A percentile compares a stretch with the other conserved stretches of the same genome.
Evolutionary conservation across 768 basidiomycete genomes (phyloP).

Genomic region (Rhodotorula paludigena): DNA sequence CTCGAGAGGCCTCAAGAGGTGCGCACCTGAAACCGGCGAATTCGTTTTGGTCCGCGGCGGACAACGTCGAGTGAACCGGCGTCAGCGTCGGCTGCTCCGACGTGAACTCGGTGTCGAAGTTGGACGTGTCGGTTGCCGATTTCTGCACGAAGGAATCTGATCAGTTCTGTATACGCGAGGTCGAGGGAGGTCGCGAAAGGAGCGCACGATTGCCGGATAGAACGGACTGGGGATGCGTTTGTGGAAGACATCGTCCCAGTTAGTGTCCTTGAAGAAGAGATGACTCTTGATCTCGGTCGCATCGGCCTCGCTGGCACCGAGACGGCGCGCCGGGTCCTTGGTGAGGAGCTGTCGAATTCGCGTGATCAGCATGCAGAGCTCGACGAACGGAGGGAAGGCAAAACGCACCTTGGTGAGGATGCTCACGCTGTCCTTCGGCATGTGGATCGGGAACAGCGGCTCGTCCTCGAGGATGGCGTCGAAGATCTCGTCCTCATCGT

Average conservation of each 20-base stretch:
- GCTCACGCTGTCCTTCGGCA: slow-evolving; percentile 95
- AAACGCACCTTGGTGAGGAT: slow-evolving; percentile 77
- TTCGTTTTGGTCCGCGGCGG: slow-evolving; percentile 82
- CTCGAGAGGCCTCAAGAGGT: no score
- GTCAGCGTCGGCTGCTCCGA: slow-evolving; percentile 93
- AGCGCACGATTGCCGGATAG: slow-evolving; percentile 90
- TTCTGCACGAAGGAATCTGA: slow-evolving; percentile 36
- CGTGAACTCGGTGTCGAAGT: slow-evolving; percentile 97
- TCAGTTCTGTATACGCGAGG: no score
- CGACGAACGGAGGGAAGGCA: background rate
- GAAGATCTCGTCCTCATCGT: slow-evolving; percentile 99
- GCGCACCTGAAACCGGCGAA: slow-evolving; percentile 56
- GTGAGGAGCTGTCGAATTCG: slow-evolving; percentile 65
- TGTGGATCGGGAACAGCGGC: slow-evolving; percentile 95
- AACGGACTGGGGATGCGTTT: slow-evolving; percentile 97
- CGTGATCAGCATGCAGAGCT: background rate
- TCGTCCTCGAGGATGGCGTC: slow-evolving; percentile 98
- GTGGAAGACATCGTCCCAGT: slow-evolving; percentile 90
- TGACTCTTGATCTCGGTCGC: slow-evolving; percentile 97
- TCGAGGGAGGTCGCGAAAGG: no score
- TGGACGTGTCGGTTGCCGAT: slow-evolving; percentile 51
- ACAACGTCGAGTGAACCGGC: slow-evolving; percentile 90
- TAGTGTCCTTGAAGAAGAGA: slow-evolving; percentile 97
- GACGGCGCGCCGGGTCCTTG: slow-evolving; percentile 79
- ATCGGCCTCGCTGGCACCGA: slow-evolving; percentile 85